A percentile compares a stretch with the other conserved stretches of the same genome.
phyloP scores from a whole-genome alignment of 495 filamentous ascomycete genomes.

The Venustampulla echinocandica region DNA sequence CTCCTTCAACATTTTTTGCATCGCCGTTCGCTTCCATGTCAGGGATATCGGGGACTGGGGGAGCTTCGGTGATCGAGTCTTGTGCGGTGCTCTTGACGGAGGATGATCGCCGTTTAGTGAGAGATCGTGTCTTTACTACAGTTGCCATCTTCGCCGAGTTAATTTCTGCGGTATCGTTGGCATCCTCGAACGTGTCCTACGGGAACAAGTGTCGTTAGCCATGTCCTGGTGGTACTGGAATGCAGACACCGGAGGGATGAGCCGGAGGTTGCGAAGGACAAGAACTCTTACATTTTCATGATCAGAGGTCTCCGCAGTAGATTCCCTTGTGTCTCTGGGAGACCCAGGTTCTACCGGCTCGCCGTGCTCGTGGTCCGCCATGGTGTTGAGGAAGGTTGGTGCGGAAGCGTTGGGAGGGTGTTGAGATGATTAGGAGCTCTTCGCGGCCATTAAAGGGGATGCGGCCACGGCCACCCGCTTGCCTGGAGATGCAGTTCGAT shows the following conservation, averaged over 20 bases:
- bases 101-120: constrained; percentile 20
- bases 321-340: constrained; percentile 4
- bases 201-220: constrained; percentile 6
- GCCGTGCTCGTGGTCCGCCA: constrained; percentile 18
- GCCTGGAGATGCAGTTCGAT: background rate
- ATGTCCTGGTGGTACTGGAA: background rate
- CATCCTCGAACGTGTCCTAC: constrained; percentile 75
- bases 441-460: constrained; percentile 17
- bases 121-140: constrained; percentile 35
- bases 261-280: background rate
- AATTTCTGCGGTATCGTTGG: constrained; percentile 43
- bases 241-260: background rate
- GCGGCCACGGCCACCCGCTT: constrained; percentile 7
- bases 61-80: constrained; percentile 17
- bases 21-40: constrained; percentile 19
- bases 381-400: constrained; percentile 1
- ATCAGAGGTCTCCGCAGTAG: constrained; percentile 13
- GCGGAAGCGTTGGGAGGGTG: background rate
- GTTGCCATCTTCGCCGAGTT: constrained; percentile 28
- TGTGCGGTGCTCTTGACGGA: constrained; percentile 36
- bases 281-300: constrained; percentile 17
- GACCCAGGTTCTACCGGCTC: constrained; percentile 3
- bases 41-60: constrained; percentile 21
- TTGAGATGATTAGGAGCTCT: constrained; percentile 8
- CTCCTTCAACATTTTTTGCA: constrained; percentile 15